Conservation (phyloP, 1,284 basidiomycete species). For the Pseudozyma flocculosa region DNA sequence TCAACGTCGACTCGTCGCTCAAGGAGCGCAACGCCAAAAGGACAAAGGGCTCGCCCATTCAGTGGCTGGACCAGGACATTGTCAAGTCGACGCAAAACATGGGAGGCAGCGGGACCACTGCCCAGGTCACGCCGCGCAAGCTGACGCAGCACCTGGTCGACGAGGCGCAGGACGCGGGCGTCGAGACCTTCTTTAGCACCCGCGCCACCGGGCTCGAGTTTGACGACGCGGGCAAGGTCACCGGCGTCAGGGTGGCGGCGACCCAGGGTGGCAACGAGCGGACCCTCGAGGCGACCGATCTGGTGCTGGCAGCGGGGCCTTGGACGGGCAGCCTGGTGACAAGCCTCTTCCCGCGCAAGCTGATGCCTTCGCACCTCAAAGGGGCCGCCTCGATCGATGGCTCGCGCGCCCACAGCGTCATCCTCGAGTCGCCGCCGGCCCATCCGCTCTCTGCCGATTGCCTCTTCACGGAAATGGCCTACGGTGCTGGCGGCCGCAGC, state of each 20-base stretch:
- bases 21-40: conserved; percentile 10
- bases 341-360: conserved; percentile 61
- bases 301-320: conserved; percentile 78
- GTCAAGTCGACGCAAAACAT: conserved; percentile 50
- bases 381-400: conserved; percentile 57
- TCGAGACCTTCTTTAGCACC: conserved; percentile 58
- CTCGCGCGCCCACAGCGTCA: conserved; percentile 62
- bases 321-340: conserved; percentile 72
- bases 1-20: conserved; percentile 38
- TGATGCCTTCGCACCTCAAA: conserved; percentile 52
- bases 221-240: conserved; percentile 17
- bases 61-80: conserved; percentile 56
- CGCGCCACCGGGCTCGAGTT: conserved; percentile 42
- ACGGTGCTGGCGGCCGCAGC: conserved; percentile 30
- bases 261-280: conserved; percentile 10
- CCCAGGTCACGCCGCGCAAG: conserved; percentile 77
- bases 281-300: conserved; percentile 53
- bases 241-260: conserved; percentile 19
- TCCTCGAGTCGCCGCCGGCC: conserved; percentile 51
- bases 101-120: conserved; percentile 64
- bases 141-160: conserved; percentile 77
- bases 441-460: conserved; percentile 58
- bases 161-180: conserved; percentile 60
- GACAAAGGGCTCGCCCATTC: conserved; percentile 22
- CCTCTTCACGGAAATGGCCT: conserved; percentile 63